phyloP scores from a whole-genome alignment of 345 rosid species.

The Dimocarpus longan region DNA sequence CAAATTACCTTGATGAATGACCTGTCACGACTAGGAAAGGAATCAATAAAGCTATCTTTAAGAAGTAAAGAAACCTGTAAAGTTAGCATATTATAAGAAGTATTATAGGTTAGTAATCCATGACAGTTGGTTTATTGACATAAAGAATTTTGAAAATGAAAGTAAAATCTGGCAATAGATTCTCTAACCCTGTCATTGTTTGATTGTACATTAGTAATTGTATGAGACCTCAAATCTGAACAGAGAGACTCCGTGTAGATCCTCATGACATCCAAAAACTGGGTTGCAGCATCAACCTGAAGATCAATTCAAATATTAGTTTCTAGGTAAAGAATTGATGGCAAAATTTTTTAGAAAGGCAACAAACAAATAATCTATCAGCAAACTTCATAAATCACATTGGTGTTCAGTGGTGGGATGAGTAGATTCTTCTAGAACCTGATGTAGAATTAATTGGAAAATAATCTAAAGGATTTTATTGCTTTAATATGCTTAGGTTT shows the following conservation, averaged over 20 bases:
- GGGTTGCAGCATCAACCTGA: conserved; percentile 68
- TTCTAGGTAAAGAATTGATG: background rate
- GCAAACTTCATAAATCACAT: background rate
- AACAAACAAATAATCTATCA: background rate
- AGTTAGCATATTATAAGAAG: conserved; percentile 11
- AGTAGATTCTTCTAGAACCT: background rate
- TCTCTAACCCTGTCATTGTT: conserved; percentile 80
- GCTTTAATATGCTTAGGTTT: background rate
- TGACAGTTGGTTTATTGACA: background rate
- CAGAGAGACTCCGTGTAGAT: conserved; percentile 85
- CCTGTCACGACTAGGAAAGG: conserved; percentile 76
- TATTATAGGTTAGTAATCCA: conserved; percentile 10
- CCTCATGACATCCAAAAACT: conserved; percentile 74
- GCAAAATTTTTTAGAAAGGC: background rate
- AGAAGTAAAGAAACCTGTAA: conserved; percentile 90
- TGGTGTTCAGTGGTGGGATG: background rate
- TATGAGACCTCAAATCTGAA: conserved; percentile 74
- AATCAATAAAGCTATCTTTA: conserved; percentile 91
- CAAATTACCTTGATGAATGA: conserved; percentile 75
- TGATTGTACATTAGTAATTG: conserved; percentile 95
- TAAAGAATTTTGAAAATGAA: background rate
- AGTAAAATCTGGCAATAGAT: conserved; percentile 22
- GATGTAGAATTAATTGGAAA: background rate
- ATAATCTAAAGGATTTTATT: background rate
- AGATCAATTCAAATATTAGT: background rate